Evolutionary conservation across 257 asterid species (phyloP), one percentile per base, ranked within the genome.

Genomic region (Gentiana straminea): DNA sequence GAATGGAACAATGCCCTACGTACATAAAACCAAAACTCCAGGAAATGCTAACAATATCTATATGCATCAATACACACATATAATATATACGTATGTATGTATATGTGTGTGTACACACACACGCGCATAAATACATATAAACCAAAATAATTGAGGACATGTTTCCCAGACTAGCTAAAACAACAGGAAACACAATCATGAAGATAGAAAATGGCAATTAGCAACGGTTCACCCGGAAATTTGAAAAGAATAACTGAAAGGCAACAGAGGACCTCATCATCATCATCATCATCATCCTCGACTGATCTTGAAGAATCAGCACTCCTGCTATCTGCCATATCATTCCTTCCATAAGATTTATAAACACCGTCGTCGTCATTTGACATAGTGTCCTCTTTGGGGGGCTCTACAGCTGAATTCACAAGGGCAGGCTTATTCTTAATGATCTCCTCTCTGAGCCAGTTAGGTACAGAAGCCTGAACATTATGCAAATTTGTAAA

Each of bases 381-480:
- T 62, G 84, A 80, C 57, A 72, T 78, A 39, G 74, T 68, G 61
- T 84, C 86, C 60, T 69, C 92, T 63, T 66, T 75, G 44, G 49
- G 73, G 46, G 70, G 60, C 46, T 69, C 89, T 3, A 65, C 73
- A 51, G 67, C 65, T 49, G 92, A 76, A 69, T 77, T 85, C 36
- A 93, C 62, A 61, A 91, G 76, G 68, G 71, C 83, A 73, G 94
- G 81, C 81, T 88, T 92, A 48, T 79, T 92, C 73, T 88, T 92
- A 49, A 87, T 92, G 57, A 92, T 85, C 76, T 90, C 98, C 75
- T 90, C 98, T 77, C 95, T 83, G 39, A 90, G 91, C 98, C 98
- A 90, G 75, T 81, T 90, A 69, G 98, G 98, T 24, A 90, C 98
- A 13, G 96, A 80, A 35, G 95, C 94, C 98, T 90, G 75, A 60